Base-by-base conservation (phyloP, 31 red algal species). In the Asparagopsis taxiformis region DNA sequence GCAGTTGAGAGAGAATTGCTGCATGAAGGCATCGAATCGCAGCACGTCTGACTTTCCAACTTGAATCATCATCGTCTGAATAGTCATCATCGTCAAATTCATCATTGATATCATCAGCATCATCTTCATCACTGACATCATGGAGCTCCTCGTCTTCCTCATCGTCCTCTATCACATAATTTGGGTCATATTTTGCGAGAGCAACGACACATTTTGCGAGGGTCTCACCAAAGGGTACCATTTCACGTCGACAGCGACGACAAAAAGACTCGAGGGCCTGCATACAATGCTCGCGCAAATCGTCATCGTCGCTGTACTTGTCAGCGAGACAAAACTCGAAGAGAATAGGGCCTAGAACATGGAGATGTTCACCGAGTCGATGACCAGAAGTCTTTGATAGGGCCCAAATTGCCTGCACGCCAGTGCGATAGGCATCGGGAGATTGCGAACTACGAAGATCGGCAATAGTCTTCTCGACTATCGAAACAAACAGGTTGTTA, bases 21-120 rank as follows among this genome's bases (percentile, higher is more conserved):
- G 85, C 85, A 69, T 91, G 85, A 60, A 88, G 54, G 63, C 82
- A 88, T 33, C 85, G 65, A 29, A 93, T 55, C 1, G 94, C 76
- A 36, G 90, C 94, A 21, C 94, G 90, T 37, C 94, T 77, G 5
- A 98, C 89, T 62, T 89, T 88, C 85, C 94, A 93, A 52, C 94
- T 98, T 9, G 77, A 39, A 64, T 98, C 94, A 58, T 91, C 87
- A 52, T 97, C 93, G 87, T 97, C 93, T 11, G 87, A 88, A 49
- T 88, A 91, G 28, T 98, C 94, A 35, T 86, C 82, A 63, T 97
- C 82, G 31, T 93, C 94, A 20, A 63, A 84, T 22, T 89, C 82
- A 13, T 84, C 77, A 61, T 57, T 70, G 11, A 77, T 59, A 34
- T 77, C 79, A 51, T 91, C 86, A 33, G 72, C 75, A 5, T 64